Base-by-base conservation (phyloP, 148 eudicot genomes). In the Rhododendron mucronatum region DNA sequence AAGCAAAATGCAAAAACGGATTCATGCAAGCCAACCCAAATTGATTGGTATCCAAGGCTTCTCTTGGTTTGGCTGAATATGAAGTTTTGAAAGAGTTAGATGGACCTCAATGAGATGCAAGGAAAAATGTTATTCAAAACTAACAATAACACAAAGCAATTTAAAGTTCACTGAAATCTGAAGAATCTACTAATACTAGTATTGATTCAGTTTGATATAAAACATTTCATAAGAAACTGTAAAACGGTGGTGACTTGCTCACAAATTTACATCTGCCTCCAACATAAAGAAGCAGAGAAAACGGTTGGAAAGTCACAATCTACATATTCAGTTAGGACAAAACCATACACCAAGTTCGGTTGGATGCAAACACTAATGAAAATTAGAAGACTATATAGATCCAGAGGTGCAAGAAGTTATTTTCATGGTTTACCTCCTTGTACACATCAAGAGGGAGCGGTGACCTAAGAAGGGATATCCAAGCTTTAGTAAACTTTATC, bases 401-500 rank as follows among this genome's bases (percentile, higher is more conserved):
- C 18, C 16, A 75, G 77, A 76, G 30, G 2, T 10, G 13, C 65
- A 78, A 50, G 67, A 44, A 20, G n/a, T 65, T n/a, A 78, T 13
- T 74, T 11, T 44, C 73, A 30, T 28, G 79, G 41, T 75, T 90
- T 92, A 95, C 99, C 95, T 97, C 98, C 89, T 95, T 97, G 92
- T 95, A 97, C 78, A 93, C 95, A 79, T 95, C 95, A 89, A 97
- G 92, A 78, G 99, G 95, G 82, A 97, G 95, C 15, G 95, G 90
- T 85, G 94, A 86, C 89, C 93, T 88, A 76, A 97, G 95, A 84
- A 97, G 93, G 81, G 98, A 91, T 89, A 93, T 91, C 99, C 99
- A 97, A 78, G 98, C 96, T 89, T 91, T 93, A 44, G 95, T 90
- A 80, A 94, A 95, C 91, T 94, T 97, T 78, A 81, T 75, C 89